These are phyloP conservation scores for Porcisia hertigi DNA, from an alignment of 208 protist genomes.

Conservation along the genomic window DNA sequence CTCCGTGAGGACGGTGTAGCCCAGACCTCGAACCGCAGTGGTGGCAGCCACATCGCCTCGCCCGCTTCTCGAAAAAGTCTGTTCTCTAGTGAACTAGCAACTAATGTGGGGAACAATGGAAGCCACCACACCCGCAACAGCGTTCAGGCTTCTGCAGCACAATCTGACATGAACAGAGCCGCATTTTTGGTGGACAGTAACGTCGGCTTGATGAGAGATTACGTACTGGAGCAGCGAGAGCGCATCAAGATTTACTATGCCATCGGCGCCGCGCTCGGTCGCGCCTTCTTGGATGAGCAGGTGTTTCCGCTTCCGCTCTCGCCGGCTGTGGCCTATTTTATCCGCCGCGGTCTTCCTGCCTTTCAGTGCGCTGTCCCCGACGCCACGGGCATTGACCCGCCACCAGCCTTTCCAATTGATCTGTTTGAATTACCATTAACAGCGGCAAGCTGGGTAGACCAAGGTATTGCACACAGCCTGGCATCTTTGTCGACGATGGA, in stretches of 20 bases:
- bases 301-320: constrained; percentile 78
- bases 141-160: not conserved
- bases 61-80: not conserved
- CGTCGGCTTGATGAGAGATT: constrained; percentile 39
- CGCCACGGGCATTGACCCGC: constrained; percentile 23
- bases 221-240: constrained; percentile 45
- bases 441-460: constrained; percentile 62
- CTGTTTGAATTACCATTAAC: constrained; percentile 59
- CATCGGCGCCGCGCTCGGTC: constrained; percentile 75
- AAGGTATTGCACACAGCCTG: constrained; percentile 49
- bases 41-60: not conserved
- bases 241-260: constrained; percentile 61
- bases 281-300: constrained; percentile 78
- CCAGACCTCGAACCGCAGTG: not conserved
- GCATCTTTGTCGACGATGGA: constrained; percentile 43
- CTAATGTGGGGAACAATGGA: not conserved
- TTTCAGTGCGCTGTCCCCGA: constrained; percentile 30
- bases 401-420: constrained; percentile 62
- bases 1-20: constrained; percentile 12
- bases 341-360: constrained; percentile 50
- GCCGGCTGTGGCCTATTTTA: constrained; percentile 68
- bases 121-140: not conserved
- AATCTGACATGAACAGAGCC: constrained; percentile 16
- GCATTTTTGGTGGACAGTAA: constrained; percentile 26
- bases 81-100: not conserved